Conservation (phyloP, 2,329 filamentous ascomycete genomes). For the Talaromyces funiculosus region DNA sequence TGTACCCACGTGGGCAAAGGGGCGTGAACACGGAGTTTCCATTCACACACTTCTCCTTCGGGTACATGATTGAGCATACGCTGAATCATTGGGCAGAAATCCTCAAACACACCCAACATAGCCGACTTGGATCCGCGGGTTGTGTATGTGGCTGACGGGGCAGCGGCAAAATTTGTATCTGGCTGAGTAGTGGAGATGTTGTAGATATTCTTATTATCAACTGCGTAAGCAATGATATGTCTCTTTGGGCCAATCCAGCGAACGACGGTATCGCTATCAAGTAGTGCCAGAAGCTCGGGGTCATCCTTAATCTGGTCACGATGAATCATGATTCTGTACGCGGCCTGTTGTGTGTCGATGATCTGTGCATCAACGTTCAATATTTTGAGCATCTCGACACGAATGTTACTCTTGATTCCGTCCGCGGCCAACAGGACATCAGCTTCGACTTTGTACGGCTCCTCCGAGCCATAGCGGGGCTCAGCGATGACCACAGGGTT, state of each 20-base stretch:
- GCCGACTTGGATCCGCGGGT: slow-evolving; percentile 55
- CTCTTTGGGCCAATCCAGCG: slow-evolving; percentile 62
- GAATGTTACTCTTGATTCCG: slow-evolving; percentile 48
- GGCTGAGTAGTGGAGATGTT: slow-evolving; percentile 61
- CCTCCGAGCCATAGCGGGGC: slow-evolving; percentile 46
- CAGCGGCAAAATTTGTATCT: slow-evolving; percentile 54
- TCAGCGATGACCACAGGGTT: slow-evolving; percentile 56
- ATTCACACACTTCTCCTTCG: slow-evolving; percentile 62
- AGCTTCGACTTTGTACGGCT: slow-evolving; percentile 47
- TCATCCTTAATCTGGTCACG: slow-evolving; percentile 42
- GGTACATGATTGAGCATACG: slow-evolving; percentile 57
- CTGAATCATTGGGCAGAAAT: slow-evolving; percentile 58
- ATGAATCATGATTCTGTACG: slow-evolving; percentile 51
- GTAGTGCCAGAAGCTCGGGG: slow-evolving; percentile 50
- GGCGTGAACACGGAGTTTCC: slow-evolving; percentile 58
- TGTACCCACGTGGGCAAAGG: slow-evolving; percentile 59
- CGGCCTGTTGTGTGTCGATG: slow-evolving; percentile 48
- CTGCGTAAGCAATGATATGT: slow-evolving; percentile 63
- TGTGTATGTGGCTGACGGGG: slow-evolving; percentile 57
- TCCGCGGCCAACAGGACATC: slow-evolving; percentile 52
- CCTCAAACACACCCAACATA: slow-evolving; percentile 55
- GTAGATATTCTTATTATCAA: slow-evolving; percentile 59
- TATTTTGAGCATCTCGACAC: slow-evolving; percentile 38
- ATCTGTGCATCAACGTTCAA: slow-evolving; percentile 37
- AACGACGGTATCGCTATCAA: slow-evolving; percentile 53